phyloP scores from a whole-genome alignment of 2,329 filamentous ascomycete species.

The Xylariaceae sp. region DNA sequence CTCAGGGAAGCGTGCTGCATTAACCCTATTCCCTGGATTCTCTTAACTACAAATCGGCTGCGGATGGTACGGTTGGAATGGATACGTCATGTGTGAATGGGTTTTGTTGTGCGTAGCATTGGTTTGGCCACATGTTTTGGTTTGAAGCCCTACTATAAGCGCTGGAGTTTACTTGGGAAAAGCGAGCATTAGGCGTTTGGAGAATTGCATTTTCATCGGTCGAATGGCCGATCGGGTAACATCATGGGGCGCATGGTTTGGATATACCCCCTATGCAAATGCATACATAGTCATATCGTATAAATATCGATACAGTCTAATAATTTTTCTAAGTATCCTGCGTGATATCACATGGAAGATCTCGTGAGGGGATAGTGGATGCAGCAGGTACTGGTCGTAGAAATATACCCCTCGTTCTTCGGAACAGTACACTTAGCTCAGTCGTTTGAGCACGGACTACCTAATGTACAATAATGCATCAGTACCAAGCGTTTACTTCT shows the following conservation, averaged over 20 bases:
- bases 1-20: conserved; percentile 51
- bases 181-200: conserved; percentile 24
- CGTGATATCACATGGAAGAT: too few species aligned
- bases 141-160: conserved; percentile 7
- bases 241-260: conserved; percentile 25
- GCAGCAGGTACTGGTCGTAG: too few species aligned
- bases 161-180: conserved; percentile 6
- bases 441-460: too few species aligned
- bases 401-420: too few species aligned
- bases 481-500: too few species aligned
- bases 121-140: conserved; percentile 43
- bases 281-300: background rate
- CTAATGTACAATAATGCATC: too few species aligned
- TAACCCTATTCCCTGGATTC: conserved; percentile 52
- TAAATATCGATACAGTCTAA: too few species aligned
- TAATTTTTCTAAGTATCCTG: too few species aligned
- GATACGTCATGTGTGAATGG: conserved; percentile 10
- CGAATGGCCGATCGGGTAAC: conserved; percentile 2
- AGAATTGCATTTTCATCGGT: background rate
- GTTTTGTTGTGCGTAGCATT: too few species aligned
- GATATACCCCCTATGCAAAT: conserved; percentile 27
- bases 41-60: conserved; percentile 24
- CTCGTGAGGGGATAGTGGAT: too few species aligned
- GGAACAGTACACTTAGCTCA: too few species aligned
- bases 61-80: background rate